Evolutionary conservation across 169 alveolate genomes (phyloP).

Genomic region (Plasmodium billcollinsi): DNA sequence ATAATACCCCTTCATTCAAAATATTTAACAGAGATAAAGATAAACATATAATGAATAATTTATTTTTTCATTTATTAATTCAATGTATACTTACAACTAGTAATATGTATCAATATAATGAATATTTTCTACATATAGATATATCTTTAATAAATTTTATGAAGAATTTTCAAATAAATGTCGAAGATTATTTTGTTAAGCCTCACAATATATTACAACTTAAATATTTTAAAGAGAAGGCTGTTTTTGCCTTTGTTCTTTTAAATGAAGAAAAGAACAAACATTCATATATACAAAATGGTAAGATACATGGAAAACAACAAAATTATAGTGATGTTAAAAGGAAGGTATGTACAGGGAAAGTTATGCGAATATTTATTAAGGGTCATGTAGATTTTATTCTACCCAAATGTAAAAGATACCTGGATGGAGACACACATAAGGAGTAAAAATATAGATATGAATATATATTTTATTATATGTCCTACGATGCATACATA

Average conservation of each 20-base stretch:
- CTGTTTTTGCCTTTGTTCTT: constrained; percentile 29
- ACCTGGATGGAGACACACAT: constrained; percentile 23
- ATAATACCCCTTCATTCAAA: not conserved
- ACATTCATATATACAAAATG: not conserved
- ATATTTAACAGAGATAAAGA: not conserved
- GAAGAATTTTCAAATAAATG: constrained; percentile 10
- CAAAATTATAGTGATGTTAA: not conserved
- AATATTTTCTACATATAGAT: constrained; percentile 20
- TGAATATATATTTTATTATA: not conserved
- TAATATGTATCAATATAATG: constrained; percentile 55
- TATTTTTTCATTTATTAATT: constrained; percentile 33
- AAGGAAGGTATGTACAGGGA: not conserved
- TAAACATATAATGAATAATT: not conserved
- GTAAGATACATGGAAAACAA: not conserved
- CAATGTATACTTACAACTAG: constrained; percentile 51
- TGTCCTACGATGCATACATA: not conserved
- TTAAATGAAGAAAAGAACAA: not conserved
- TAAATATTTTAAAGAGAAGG: constrained; percentile 1
- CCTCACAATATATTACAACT: constrained; percentile 21
- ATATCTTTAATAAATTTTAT: constrained; percentile 21
- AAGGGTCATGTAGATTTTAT: constrained; percentile 17
- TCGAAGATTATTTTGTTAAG: constrained; percentile 41
- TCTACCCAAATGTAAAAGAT: constrained; percentile 33
- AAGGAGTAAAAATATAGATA: not conserved
- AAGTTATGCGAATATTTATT: constrained; percentile 29